Percentiles rank a stretch among this genome's conserved stretches.
These are phyloP conservation scores for Wickerhamomyces sydowiorum DNA, from an alignment of 805 yeast species.

Conservation along the genomic window DNA sequence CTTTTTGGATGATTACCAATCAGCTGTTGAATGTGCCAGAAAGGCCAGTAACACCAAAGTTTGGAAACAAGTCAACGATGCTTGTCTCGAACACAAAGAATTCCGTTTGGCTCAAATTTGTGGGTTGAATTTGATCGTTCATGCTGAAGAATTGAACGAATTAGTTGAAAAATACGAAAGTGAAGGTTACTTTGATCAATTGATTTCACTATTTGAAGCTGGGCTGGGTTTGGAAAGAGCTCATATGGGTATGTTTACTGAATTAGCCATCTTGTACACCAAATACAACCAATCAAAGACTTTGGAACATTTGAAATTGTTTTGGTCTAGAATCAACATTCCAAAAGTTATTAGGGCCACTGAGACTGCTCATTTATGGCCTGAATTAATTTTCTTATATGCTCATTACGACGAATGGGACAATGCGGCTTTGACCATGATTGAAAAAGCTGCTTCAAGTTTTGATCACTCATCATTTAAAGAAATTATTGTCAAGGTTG, in stretches of 20 bases:
- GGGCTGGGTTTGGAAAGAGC: conserved; percentile 97
- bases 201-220: conserved; percentile 88
- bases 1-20: conserved; percentile 85
- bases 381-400: conserved; percentile 91
- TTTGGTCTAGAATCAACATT: conserved; percentile 97
- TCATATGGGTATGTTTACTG: conserved; percentile 99
- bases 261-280: conserved; percentile 83
- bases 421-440: conserved; percentile 94
- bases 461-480: conserved; percentile 93
- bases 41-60: conserved; percentile 91
- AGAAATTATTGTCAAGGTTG: conserved; percentile 90
- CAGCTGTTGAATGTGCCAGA: conserved; percentile 98
- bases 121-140: conserved; percentile 94
- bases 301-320: conserved; percentile 93
- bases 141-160: conserved; percentile 94
- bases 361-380: conserved; percentile 92
- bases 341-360: conserved; percentile 95
- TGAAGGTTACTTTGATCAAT: conserved; percentile 87
- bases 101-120: conserved; percentile 97
- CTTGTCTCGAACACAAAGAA: conserved; percentile 92
- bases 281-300: conserved; percentile 87
- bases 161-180: conserved; percentile 82
- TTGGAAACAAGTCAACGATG: conserved; percentile 97
- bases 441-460: conserved; percentile 88
- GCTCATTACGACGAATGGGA: conserved; percentile 99